Conservation (phyloP, 345 rosid species). For the Punica granatum region DNA sequence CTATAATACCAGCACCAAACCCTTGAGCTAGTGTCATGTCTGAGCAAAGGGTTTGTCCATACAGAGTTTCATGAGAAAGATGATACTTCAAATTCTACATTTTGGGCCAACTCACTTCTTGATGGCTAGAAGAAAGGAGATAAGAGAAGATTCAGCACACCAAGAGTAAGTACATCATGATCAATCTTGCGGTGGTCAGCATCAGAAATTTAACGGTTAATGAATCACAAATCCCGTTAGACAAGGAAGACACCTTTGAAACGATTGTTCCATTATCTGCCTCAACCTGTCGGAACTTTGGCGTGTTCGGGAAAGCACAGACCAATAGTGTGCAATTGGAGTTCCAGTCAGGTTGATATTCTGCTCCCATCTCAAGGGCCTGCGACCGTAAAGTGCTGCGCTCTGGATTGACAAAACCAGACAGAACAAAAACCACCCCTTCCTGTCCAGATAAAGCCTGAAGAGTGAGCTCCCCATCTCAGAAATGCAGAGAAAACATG, state of each 20-base stretch:
- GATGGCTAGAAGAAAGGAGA: background rate
- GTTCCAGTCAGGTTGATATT: conserved; percentile 71
- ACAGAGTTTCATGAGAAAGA: background rate
- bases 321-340: conserved; percentile 70
- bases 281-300: conserved; percentile 82
- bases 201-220: background rate
- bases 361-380: conserved; percentile 87
- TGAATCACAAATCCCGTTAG: background rate
- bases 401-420: conserved; percentile 89
- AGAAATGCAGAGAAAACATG: conserved; percentile 5
- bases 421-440: conserved; percentile 74
- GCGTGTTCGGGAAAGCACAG: conserved; percentile 84
- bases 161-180: background rate
- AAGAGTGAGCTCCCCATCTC: conserved; percentile 9
- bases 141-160: background rate
- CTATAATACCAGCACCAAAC: background rate
- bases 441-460: conserved; percentile 45
- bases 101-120: background rate
- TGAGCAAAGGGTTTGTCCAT: background rate
- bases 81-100: background rate
- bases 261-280: conserved; percentile 69
- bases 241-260: conserved; percentile 42
- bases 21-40: background rate
- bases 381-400: conserved; percentile 67
- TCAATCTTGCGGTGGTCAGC: background rate